Conservation (phyloP, 2,329 filamentous ascomycete species). For the Balansia obtecta region DNA sequence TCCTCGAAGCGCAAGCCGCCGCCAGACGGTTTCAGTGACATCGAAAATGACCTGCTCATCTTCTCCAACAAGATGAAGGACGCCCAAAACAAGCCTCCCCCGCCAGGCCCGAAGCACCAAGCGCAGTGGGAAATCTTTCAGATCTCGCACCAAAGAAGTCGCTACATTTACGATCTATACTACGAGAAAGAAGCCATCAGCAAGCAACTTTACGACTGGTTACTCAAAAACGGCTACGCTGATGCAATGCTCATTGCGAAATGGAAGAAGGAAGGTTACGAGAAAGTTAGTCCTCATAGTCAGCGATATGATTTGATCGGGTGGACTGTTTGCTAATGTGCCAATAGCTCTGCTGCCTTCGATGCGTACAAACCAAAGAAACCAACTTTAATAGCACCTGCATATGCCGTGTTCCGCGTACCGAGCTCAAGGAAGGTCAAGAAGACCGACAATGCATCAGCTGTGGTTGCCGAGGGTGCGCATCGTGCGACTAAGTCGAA, state of each 20-base stretch:
- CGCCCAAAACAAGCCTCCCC: constrained; percentile 79
- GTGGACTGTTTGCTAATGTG: neutral
- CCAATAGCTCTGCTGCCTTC: constrained; percentile 71
- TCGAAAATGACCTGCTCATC: constrained; percentile 75
- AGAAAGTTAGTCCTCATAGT: constrained; percentile 54
- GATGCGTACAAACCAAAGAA: constrained; percentile 98
- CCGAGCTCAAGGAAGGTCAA: constrained; percentile 80
- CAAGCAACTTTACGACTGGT: constrained; percentile 85
- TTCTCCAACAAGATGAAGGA: constrained; percentile 91
- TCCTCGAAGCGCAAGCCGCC: constrained; percentile 69
- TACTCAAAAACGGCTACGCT: constrained; percentile 92
- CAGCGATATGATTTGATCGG: constrained; percentile 5
- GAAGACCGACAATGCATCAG: constrained; percentile 78
- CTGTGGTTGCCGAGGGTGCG: constrained; percentile 86
- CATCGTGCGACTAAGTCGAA: constrained; percentile 60
- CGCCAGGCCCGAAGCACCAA: constrained; percentile 72
- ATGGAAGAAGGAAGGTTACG: constrained; percentile 99
- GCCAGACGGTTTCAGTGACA: constrained; percentile 76
- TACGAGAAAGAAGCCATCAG: constrained; percentile 96
- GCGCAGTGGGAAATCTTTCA: constrained; percentile 96
- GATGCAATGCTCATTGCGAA: constrained; percentile 95
- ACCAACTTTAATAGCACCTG: constrained; percentile 98
- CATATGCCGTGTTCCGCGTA: constrained; percentile 86
- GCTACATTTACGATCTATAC: constrained; percentile 96
- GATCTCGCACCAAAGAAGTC: constrained; percentile 80